Evolutionary conservation across 176 grass and related monocot genomes (phyloP), one percentile per base, ranked within the genome.

Genomic region (Phoenix dactylifera): DNA sequence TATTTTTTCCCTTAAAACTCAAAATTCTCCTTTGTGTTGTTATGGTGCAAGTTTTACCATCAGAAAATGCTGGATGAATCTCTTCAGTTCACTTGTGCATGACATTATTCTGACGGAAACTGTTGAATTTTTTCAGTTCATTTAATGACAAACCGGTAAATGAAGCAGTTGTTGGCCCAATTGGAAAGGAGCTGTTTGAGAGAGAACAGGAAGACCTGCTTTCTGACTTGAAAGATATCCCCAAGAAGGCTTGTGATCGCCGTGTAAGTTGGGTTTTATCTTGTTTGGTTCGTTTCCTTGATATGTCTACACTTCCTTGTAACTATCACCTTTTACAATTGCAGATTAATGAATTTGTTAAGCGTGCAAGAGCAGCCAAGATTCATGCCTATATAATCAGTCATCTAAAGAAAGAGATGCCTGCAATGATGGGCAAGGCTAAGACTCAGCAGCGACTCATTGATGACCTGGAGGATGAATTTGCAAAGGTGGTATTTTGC

Each of bases 101-200:
- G 22, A 51, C 64, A 9, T 30, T 65, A 58, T 29, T 10, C 18
- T 51, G 22, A 49, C 18, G 5, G 1, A 52, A 18, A 44, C 10
- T 14, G 35, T 44, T 63, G 57, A 58, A 61, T 84, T 44, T 64
- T 29, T 66, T 55, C 81, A 97, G 92, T 66, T 97, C 92, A 53
- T 97, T 97, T 72, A 88, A 97, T 85, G 92, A 91, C 74, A 97
- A 97, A 65, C 92, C 84, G 57, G 86, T 97, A 63, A 91, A 91
- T 72, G 87, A 88, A 71, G 72, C 68, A 32, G 84, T 75, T 67
- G 84, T 85, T 74, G 92, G 92, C 32, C 92, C 92, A 4, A 62
- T 97, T 28, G 87, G 92, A 59, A 97, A 85, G 69, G 92, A 97
- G 50, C 76, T 97, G 35, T 97, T 97, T 88, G 92, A 97, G 73